Evolutionary conservation across 2,329 filamentous ascomycete species (phyloP).

Genomic region (Podosphaera fusca): DNA sequence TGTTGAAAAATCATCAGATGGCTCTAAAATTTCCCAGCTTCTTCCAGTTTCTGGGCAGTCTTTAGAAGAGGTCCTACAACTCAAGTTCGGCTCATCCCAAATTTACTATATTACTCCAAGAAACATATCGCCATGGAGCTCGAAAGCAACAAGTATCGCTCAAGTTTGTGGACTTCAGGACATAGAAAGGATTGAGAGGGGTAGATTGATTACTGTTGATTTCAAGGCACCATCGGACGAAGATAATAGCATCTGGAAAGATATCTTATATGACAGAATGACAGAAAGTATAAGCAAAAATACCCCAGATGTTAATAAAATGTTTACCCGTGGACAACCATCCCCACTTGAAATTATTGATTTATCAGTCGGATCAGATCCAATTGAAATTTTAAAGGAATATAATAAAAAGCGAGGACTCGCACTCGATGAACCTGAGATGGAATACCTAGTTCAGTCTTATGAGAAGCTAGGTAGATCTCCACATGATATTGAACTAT

Average conservation of each 20-base stretch:
- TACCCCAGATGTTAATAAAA: slow-evolving; percentile 44
- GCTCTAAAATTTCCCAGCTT: slow-evolving; percentile 1
- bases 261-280: slow-evolving; percentile 81
- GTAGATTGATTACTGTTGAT: slow-evolving; percentile 49
- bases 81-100: slow-evolving; percentile 3
- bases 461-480: slow-evolving; percentile 40
- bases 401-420: slow-evolving; percentile 72
- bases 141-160: slow-evolving; percentile 81
- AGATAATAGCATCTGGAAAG: slow-evolving; percentile 22
- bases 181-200: slow-evolving; percentile 64
- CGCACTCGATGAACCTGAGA: slow-evolving; percentile 69
- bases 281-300: slow-evolving; percentile 55
- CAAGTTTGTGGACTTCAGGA: slow-evolving; percentile 66
- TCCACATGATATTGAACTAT: slow-evolving; percentile 70
- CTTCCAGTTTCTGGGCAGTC: slow-evolving; percentile 1
- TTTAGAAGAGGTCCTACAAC: slow-evolving; percentile 11
- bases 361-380: slow-evolving; percentile 43
- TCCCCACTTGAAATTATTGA: slow-evolving; percentile 50
- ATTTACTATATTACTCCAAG: slow-evolving; percentile 50
- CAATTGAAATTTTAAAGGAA: slow-evolving; percentile 49
- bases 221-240: slow-evolving; percentile 28
- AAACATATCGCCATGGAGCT: slow-evolving; percentile 91
- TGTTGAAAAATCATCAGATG: slow-evolving; percentile 3
- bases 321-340: slow-evolving; percentile 51
- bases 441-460: slow-evolving; percentile 78